Evolutionary conservation across 441 rosid species (phyloP).

Genomic region (Breynia disticha): DNA sequence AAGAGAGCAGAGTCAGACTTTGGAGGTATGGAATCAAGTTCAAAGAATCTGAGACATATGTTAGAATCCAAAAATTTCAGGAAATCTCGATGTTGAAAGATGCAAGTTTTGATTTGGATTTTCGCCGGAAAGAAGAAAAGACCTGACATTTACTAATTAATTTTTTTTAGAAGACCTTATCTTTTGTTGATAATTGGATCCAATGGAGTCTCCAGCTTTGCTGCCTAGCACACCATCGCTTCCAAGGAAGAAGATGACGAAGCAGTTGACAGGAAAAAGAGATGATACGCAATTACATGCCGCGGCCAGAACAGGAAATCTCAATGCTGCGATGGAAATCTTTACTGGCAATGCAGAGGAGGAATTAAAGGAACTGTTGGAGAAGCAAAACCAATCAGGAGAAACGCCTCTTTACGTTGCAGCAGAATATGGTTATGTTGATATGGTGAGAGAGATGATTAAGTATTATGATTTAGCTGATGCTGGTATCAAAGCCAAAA

Average conservation of each 20-base stretch:
- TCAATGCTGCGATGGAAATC: constrained; percentile 35
- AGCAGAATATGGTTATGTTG: constrained; percentile 66
- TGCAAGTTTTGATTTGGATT: constrained; percentile 31
- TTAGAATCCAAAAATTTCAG: constrained; percentile 1
- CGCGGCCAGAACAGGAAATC: constrained; percentile 64
- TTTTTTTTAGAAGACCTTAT: constrained; percentile 2
- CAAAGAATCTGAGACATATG: constrained; percentile 10
- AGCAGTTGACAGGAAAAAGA: constrained; percentile 70
- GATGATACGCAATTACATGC: constrained; percentile 70
- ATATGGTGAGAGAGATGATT: constrained; percentile 67
- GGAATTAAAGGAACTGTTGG: constrained; percentile 39
- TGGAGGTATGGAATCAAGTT: constrained; percentile 19
- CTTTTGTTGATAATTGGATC: constrained; percentile 9
- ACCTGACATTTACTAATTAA: constrained; percentile 4
- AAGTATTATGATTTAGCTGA: constrained; percentile 53
- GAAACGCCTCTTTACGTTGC: constrained; percentile 89
- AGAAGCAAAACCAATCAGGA: constrained; percentile 73
- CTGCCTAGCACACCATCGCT: constrained; percentile 14
- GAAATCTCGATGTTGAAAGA: constrained; percentile 10
- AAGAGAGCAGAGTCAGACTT: constrained; percentile 12
- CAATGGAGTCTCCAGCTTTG: constrained; percentile 29
- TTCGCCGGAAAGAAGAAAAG: constrained; percentile 23
- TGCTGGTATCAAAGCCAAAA: constrained; percentile 79
- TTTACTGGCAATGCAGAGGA: constrained; percentile 25
- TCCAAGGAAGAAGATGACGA: constrained; percentile 59